phyloP scores from a whole-genome alignment of 2,329 filamentous ascomycete genomes.

The Xylariaceae sp. region DNA sequence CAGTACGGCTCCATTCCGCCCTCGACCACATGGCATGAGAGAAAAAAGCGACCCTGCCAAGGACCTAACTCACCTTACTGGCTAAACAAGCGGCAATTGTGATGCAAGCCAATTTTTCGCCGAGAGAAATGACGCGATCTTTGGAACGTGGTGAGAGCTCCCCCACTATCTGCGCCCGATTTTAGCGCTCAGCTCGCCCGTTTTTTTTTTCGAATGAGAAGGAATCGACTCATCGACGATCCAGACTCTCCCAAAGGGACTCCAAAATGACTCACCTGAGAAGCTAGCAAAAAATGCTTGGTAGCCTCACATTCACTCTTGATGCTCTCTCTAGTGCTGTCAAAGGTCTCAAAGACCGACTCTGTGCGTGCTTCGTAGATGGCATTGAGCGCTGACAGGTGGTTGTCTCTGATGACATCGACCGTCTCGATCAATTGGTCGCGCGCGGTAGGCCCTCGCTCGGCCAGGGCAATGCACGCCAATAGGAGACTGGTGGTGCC shows the following conservation, averaged over 20 bases:
- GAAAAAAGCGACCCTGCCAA: too few species aligned
- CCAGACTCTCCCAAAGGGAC: background rate
- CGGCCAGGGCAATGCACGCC: slow-evolving; percentile 31
- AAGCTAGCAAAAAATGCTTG: slow-evolving; percentile 47
- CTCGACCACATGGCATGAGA: too few species aligned
- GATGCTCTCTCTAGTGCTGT: slow-evolving; percentile 39
- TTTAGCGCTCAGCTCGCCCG: slow-evolving; percentile 8
- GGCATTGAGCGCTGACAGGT: slow-evolving; percentile 37
- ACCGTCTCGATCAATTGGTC: slow-evolving; percentile 43
- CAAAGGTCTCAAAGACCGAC: slow-evolving; percentile 30
- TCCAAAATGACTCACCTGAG: slow-evolving; percentile 36
- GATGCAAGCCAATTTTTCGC: slow-evolving; percentile 33
- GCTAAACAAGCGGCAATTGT: slow-evolving; percentile 30
- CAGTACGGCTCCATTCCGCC: background rate
- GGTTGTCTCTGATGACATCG: slow-evolving; percentile 45
- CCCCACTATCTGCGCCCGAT: slow-evolving; percentile 35
- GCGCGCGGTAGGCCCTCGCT: slow-evolving; percentile 19
- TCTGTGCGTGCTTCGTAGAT: slow-evolving; percentile 19
- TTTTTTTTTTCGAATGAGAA: too few species aligned
- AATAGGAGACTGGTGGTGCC: slow-evolving; percentile 47
- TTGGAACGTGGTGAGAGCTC: slow-evolving; percentile 47
- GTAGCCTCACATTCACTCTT: slow-evolving; percentile 45
- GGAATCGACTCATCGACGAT: too few species aligned
- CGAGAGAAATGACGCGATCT: slow-evolving; percentile 45
- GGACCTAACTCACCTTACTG: slow-evolving; percentile 23